Conservation (phyloP, 2,329 filamentous ascomycete genomes). For the Sordariomycetes sp. region DNA sequence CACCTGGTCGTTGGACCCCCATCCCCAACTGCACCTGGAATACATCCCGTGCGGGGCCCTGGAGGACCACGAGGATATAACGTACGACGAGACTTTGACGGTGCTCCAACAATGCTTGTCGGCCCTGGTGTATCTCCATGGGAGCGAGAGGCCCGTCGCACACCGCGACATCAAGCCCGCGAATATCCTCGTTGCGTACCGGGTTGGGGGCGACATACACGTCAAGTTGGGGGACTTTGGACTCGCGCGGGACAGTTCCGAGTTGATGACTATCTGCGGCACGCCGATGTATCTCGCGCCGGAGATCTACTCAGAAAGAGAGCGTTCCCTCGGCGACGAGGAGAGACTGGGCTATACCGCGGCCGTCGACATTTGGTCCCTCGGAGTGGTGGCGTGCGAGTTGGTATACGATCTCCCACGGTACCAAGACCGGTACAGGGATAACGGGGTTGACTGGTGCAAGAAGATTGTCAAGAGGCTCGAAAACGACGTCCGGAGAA, state of each 20-base stretch:
- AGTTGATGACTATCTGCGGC: background rate
- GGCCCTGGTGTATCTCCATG: background rate
- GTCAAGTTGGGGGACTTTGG: background rate
- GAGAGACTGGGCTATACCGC: background rate
- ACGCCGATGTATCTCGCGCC: background rate
- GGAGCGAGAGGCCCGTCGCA: background rate
- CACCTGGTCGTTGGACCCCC: no score
- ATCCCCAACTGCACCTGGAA: background rate
- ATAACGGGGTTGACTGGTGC: no score
- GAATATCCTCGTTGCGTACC: background rate
- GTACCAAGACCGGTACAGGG: no score
- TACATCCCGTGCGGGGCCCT: background rate
- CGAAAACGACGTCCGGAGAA: no score
- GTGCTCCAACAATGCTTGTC: background rate
- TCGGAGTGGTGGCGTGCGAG: background rate
- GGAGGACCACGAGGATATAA: background rate
- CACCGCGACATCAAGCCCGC: background rate
- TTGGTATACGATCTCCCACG: background rate
- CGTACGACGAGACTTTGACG: background rate
- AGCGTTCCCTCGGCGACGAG: no score
- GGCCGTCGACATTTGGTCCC: background rate
- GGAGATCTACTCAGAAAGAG: background rate
- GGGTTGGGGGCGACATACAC: background rate
- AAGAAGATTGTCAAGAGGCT: no score
- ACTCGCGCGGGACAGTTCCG: background rate